phyloP scores from a whole-genome alignment of 2,329 filamentous ascomycete species.

The Periconia sp. region DNA sequence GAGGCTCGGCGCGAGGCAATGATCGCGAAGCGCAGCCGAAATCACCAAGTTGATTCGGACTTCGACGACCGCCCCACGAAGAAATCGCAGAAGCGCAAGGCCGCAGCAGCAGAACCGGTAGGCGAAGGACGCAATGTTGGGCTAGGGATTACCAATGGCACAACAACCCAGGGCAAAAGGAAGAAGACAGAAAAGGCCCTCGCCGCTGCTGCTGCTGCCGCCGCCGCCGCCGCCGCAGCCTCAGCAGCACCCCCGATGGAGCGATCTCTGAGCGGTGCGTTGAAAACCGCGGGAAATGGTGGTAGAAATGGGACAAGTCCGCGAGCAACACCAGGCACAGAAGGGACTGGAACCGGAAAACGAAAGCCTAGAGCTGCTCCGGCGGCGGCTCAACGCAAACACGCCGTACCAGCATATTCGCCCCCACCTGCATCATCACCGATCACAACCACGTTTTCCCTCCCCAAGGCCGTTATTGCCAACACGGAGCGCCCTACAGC shows the following conservation, averaged over 20 bases:
- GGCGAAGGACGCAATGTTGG: conserved; percentile 54
- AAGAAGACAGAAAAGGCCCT: conserved; percentile 74
- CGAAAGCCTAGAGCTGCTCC: conserved; percentile 71
- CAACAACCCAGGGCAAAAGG: conserved; percentile 66
- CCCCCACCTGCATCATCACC: conserved; percentile 76
- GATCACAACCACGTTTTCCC: conserved; percentile 64
- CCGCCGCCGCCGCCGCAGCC: too few species aligned
- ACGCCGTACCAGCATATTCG: conserved; percentile 58
- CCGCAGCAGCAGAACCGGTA: conserved; percentile 52
- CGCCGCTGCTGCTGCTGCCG: conserved; percentile 31
- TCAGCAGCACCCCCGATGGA: conserved; percentile 57
- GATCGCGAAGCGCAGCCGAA: conserved; percentile 68
- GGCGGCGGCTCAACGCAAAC: conserved; percentile 78
- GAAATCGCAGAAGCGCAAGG: conserved; percentile 64
- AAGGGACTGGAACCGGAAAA: conserved; percentile 53
- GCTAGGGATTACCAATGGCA: conserved; percentile 63
- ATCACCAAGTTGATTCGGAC: conserved; percentile 75
- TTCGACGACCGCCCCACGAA: conserved; percentile 70
- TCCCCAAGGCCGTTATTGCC: conserved; percentile 56
- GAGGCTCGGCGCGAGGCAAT: conserved; percentile 83
- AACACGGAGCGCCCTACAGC: conserved; percentile 62
- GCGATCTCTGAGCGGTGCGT: conserved; percentile 63
- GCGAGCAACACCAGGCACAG: conserved; percentile 65
- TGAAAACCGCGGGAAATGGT: conserved; percentile 52
- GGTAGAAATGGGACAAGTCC: conserved; percentile 59